Conservation (phyloP, 1,284 basidiomycete species). For the Cutaneotrichosporon cutaneum region DNA sequence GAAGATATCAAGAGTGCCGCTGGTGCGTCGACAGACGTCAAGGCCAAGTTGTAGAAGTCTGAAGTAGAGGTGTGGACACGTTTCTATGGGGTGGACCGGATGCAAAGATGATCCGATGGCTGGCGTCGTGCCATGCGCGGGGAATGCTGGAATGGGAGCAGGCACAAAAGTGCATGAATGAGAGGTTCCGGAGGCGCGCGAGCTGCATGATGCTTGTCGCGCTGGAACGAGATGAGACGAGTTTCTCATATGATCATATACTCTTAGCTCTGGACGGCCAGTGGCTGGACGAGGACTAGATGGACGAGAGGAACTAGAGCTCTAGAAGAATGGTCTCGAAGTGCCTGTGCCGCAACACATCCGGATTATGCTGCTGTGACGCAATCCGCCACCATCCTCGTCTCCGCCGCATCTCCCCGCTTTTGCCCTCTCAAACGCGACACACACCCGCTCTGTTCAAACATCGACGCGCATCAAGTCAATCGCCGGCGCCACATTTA, state of each 20-base stretch:
- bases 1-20: not conserved
- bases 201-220: not conserved
- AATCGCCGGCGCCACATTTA: not conserved
- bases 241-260: too few relatives aligned
- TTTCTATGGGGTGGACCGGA: not conserved
- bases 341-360: too few relatives aligned
- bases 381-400: not conserved
- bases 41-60: slow-evolving; percentile 11
- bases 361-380: too few relatives aligned
- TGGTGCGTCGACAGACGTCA: not conserved
- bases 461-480: not conserved
- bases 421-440: not conserved
- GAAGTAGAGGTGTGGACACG: not conserved
- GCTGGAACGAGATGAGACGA: not conserved
- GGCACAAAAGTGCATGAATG: too few relatives aligned
- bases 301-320: too few relatives aligned
- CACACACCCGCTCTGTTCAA: not conserved
- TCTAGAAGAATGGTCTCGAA: too few relatives aligned
- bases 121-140: not conserved
- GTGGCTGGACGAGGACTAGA: too few relatives aligned
- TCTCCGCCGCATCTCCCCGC: not conserved
- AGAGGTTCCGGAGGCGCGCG: too few relatives aligned
- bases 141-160: not conserved
- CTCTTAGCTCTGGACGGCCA: too few relatives aligned
- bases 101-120: slow-evolving; percentile 1